A percentile compares a stretch with the other conserved stretches of the same genome.
phyloP scores from a whole-genome alignment of 129 eudicot species.

The Pittosporum tobira region DNA sequence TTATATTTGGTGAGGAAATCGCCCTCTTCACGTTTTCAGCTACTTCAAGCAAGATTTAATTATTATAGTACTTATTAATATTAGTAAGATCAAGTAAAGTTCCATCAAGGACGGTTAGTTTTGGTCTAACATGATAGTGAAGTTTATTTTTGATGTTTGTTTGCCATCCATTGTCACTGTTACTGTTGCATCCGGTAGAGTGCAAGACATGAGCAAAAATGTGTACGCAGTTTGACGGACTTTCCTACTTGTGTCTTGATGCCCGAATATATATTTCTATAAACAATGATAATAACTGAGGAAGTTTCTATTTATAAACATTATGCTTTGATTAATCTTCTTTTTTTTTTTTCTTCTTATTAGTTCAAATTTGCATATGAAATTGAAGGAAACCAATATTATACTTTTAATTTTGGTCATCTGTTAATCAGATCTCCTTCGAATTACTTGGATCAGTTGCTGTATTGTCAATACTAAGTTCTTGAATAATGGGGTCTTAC shows the following conservation, averaged over 20 bases:
- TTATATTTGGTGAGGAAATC: background rate
- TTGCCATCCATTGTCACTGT: background rate
- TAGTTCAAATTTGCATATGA: constrained; percentile 11
- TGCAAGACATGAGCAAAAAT: background rate
- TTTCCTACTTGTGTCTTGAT: background rate
- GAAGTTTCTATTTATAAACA: background rate
- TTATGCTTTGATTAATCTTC: background rate
- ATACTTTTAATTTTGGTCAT: background rate
- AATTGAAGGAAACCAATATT: constrained; percentile 17
- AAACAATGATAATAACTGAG: background rate
- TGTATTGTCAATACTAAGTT: constrained; percentile 2
- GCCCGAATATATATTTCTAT: background rate
- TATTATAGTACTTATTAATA: background rate
- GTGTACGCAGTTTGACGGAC: background rate
- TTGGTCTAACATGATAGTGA: constrained; percentile 4
- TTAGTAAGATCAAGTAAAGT: background rate
- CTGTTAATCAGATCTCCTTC: constrained; percentile 8
- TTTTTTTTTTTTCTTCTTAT: constrained; percentile 1
- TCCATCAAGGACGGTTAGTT: background rate
- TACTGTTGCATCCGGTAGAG: background rate
- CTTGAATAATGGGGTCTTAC: constrained; percentile 49
- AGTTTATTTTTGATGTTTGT: background rate
- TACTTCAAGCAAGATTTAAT: background rate
- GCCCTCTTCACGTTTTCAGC: constrained; percentile 6
- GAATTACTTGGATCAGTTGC: constrained; percentile 15